Evolutionary conservation across 177 flowering plant species (phyloP).

Genomic region (Telopea speciosissima): DNA sequence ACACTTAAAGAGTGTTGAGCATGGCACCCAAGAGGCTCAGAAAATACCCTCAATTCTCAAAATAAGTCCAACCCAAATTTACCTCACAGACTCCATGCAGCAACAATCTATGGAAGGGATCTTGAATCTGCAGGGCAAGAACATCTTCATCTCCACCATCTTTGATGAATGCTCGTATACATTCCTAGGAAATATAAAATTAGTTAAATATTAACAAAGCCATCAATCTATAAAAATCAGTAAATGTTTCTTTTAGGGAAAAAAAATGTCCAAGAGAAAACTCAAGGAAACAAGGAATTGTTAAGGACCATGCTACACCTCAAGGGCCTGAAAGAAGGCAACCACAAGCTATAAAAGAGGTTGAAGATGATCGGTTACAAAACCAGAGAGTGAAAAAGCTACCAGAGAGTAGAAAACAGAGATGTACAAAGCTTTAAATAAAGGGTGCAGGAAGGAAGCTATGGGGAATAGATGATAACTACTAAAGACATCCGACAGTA

Average conservation of each 20-base stretch:
- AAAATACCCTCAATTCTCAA: no score
- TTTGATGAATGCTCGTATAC: constrained; percentile 48
- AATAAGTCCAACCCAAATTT: constrained; percentile 3
- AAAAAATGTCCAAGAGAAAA: not conserved
- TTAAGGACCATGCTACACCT: not conserved
- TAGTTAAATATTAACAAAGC: not conserved
- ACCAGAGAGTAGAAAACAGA: not conserved
- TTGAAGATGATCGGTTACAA: not conserved
- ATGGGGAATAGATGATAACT: not conserved
- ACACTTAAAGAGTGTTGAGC: no score
- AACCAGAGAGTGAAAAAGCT: not conserved
- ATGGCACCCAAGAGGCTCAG: no score
- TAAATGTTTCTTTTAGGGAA: not conserved
- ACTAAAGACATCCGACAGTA: not conserved
- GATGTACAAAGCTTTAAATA: not conserved
- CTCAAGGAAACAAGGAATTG: not conserved
- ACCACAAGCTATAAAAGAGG: no score
- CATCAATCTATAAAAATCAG: not conserved
- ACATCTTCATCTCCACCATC: constrained; percentile 45
- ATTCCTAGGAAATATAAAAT: constrained; percentile 35
- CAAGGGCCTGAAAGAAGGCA: not conserved
- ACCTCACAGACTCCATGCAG: constrained; percentile 99
- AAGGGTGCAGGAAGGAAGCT: not conserved
- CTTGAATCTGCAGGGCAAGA: constrained; percentile 58
- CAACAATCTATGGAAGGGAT: constrained; percentile 79